These are phyloP conservation scores for Cymbidium sinense DNA, from an alignment of 106 monocot genomes.

Conservation along the genomic window DNA sequence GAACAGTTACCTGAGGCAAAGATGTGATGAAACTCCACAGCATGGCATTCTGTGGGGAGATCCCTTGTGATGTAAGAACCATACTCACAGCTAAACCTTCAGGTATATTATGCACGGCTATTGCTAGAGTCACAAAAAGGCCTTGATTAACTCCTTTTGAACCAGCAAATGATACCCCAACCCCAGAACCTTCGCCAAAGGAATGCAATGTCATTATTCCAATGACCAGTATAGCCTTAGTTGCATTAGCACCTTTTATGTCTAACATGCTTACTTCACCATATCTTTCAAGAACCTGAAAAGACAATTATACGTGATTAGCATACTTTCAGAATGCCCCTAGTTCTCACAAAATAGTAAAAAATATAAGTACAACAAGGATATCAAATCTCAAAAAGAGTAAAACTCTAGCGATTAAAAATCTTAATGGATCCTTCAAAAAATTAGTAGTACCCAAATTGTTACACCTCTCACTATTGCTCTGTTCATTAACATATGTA, in stretches of 20 bases:
- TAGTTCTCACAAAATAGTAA: not conserved
- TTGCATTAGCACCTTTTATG: conserved; percentile 97
- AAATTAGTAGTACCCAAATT: not conserved
- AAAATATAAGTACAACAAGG: not conserved
- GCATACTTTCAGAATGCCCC: not conserved
- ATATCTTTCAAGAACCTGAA: conserved; percentile 70
- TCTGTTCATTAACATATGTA: not conserved
- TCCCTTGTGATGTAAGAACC: conserved; percentile 89
- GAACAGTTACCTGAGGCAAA: conserved; percentile 75
- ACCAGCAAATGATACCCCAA: conserved; percentile 95
- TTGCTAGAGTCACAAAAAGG: conserved; percentile 84
- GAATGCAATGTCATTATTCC: conserved; percentile 99
- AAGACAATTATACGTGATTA: not conserved
- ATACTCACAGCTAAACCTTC: conserved; percentile 99
- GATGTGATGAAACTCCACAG: conserved; percentile 98
- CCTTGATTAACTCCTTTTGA: conserved; percentile 94
- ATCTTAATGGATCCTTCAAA: not conserved
- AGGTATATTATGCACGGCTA: conserved; percentile 97
- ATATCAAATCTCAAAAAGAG: not conserved
- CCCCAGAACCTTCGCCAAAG: conserved; percentile 97
- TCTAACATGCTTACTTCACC: conserved; percentile 99
- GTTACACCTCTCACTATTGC: not conserved
- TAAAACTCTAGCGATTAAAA: not conserved
- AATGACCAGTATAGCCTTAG: conserved; percentile 86
- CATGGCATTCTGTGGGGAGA: conserved; percentile 96